Percentiles rank a stretch among this genome's conserved stretches.
phyloP scores from a whole-genome alignment of 1,284 basidiomycete species.

The Prillingera fragicola region DNA sequence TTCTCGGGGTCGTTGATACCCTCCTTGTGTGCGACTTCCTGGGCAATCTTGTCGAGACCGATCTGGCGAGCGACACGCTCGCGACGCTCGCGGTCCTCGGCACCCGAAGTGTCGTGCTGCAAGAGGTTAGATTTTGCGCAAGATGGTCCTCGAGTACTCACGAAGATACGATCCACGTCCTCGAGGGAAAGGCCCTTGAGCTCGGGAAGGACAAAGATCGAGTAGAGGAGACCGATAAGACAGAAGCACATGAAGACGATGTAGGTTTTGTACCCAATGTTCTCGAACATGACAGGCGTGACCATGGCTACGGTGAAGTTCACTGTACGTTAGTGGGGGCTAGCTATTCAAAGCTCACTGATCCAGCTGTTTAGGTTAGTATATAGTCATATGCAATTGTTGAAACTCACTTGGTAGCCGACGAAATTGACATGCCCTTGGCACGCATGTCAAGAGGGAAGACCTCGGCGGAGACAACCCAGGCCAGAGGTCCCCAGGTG shows the following conservation, averaged over 20 bases:
- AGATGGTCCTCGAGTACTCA: neutral
- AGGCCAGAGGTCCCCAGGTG: conserved; percentile 46
- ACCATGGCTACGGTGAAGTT: conserved; percentile 43
- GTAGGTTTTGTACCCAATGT: conserved; percentile 43
- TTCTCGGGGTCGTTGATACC: neutral
- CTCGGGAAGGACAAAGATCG: conserved; percentile 39
- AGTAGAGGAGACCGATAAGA: conserved; percentile 40
- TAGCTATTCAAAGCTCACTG: conserved; percentile 8
- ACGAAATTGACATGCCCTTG: conserved; percentile 44
- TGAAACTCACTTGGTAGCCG: conserved; percentile 31
- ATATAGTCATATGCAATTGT: conserved; percentile 1
- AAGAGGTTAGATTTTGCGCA: neutral
- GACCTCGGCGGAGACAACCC: conserved; percentile 46
- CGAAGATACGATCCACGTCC: conserved; percentile 40
- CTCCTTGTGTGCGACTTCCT: conserved; percentile 38
- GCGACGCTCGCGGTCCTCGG: conserved; percentile 39
- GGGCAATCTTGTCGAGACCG: conserved; percentile 44
- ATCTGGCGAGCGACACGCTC: conserved; percentile 45
- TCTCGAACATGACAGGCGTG: conserved; percentile 40
- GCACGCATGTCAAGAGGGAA: conserved; percentile 47
- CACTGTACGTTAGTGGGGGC: conserved; percentile 12
- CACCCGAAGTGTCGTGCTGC: conserved; percentile 32
- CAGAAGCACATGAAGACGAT: conserved; percentile 46
- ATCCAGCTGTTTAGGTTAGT: conserved; percentile 16
- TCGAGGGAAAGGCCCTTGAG: conserved; percentile 40